Evolutionary conservation across 1,139 yeast species (phyloP).

Genomic region (Lodderomyces orthopsilosis): DNA sequence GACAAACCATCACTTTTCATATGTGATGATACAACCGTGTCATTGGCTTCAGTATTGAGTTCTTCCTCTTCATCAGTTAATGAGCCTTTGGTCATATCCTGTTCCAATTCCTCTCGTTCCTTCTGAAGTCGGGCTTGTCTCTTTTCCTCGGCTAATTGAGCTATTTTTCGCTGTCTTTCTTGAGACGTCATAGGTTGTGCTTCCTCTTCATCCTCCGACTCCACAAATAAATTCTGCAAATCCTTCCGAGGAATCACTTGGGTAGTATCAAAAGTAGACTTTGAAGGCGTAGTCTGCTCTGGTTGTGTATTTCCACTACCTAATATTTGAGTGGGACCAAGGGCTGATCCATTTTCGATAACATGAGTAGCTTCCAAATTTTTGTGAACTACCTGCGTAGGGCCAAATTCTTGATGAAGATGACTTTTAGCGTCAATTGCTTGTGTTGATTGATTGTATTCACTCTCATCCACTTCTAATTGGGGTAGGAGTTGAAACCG

Average conservation of each 20-base stretch:
- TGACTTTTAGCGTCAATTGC: neutral
- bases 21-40: slow-evolving; percentile 18
- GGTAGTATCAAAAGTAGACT: neutral
- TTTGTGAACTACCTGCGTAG: slow-evolving; percentile 7
- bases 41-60: slow-evolving; percentile 22
- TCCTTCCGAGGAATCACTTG: neutral
- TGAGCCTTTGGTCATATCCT: slow-evolving; percentile 34
- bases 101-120: slow-evolving; percentile 23
- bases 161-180: slow-evolving; percentile 23
- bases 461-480: slow-evolving; percentile 27
- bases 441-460: slow-evolving; percentile 11
- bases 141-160: slow-evolving; percentile 23
- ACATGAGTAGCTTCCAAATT: neutral
- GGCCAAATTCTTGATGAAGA: too few species aligned
- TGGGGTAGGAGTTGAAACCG: slow-evolving; percentile 25
- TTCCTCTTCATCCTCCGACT: slow-evolving; percentile 1
- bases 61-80: slow-evolving; percentile 46
- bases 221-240: neutral
- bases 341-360: neutral
- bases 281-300: neutral
- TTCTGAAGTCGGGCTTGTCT: slow-evolving; percentile 18
- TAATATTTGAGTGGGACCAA: neutral
- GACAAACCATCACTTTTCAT: slow-evolving; percentile 14
- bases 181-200: slow-evolving; percentile 16
- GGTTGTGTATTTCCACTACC: neutral